A percentile compares a stretch with the other conserved stretches of the same genome.
Conservation (phyloP, 257 asterid genomes). For the Solanum appendiculatum region DNA sequence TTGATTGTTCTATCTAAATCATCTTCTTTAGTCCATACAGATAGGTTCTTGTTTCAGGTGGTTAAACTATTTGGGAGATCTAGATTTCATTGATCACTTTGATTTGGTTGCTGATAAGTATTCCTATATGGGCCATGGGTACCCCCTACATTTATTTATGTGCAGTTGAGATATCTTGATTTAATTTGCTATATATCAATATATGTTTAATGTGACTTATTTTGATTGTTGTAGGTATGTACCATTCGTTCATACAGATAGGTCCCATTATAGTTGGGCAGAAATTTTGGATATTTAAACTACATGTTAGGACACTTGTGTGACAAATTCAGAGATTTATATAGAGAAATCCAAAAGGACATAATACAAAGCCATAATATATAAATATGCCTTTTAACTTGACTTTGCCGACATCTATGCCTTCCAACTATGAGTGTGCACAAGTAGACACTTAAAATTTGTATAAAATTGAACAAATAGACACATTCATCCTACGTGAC, state of each 20-base stretch:
- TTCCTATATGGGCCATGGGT: background rate
- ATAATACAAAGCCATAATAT: no score
- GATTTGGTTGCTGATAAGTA: background rate
- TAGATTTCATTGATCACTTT: background rate
- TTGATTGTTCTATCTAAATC: background rate
- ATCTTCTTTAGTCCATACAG: background rate
- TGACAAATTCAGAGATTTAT: background rate
- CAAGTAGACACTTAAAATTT: no score
- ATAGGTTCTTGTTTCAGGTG: background rate
- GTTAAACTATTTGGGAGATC: background rate
- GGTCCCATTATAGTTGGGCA: background rate
- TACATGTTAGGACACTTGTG: background rate
- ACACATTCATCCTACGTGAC: no score
- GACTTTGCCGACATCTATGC: no score
- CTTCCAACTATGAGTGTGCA: no score
- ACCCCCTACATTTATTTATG: background rate
- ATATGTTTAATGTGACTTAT: background rate
- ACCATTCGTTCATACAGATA: background rate
- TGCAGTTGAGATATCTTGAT: background rate
- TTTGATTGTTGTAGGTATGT: background rate
- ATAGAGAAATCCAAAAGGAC: background rate
- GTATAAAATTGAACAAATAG: no score
- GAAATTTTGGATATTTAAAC: background rate
- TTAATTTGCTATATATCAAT: background rate
- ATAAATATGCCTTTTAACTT: no score